Evolutionary conservation across 2,329 filamentous ascomycete genomes (phyloP), one percentile per base, ranked within the genome.

Genomic region (Aspergillus niger): DNA sequence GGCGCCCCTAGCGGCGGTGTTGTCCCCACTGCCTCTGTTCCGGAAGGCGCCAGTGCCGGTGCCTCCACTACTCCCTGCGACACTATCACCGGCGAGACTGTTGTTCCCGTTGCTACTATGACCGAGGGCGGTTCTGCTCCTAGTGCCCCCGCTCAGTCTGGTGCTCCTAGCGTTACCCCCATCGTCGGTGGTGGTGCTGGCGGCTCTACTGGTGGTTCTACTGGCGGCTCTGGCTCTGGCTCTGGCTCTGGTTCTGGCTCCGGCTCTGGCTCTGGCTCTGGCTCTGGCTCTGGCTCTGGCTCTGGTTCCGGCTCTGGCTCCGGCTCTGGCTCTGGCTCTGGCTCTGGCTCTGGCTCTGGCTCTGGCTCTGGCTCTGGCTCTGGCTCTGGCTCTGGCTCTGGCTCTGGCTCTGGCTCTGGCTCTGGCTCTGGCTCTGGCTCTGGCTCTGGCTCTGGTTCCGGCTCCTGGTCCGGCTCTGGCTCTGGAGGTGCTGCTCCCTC

Each of bases 151-250:
- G 47, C 36, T 38, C 55, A 59, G n/a, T 51, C 59, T 26, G 61
- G 58, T 59, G 24, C 63, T 36, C 58, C 64, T 47, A 56, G 64
- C n/a, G 60, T 58, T 36, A 24, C 51, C 43, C 10, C 44, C n/a
- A 49, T 57, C 17, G 52, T 30, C 22, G 47, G 61, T 26, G 61
- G 67, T 15, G 67, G 65, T 26, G 69, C 69, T 13, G 28, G 61
- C 30, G 65, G 63, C 50, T 63, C 62, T 22, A 11, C 49, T 24
- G 49, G 49, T 5, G 61, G 59, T n/a, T 49, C 62, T 22, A 55
- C 64, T 8, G 41, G 49, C 8, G 41, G 17, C 17, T 44, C 41
- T 13, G 41, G 41, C 3, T 44, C 41, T 5, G 41, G 17, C 41
- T 44, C 41, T 11, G 41, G 17, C 1, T 17, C 59, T 11, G 20